Evolutionary conservation across 352 stramenopile species (phyloP), one percentile per base, ranked within the genome.

Genomic region (Vaucheria bursata): DNA sequence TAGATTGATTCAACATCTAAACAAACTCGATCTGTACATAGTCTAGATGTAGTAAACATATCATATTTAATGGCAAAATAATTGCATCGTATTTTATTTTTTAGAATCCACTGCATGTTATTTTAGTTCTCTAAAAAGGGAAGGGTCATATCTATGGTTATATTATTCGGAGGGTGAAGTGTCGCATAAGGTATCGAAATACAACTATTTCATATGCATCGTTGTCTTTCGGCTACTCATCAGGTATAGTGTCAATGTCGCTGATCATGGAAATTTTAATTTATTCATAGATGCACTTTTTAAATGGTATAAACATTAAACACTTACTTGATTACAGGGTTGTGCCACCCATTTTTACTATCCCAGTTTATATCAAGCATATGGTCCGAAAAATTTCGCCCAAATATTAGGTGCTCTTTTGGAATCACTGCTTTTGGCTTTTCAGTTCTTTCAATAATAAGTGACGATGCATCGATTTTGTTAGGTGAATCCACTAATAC

Each of bases 291-390:
- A 8, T n/a, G 29, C 8, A 8, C n/a, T n/a, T 65, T n/a, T 12
- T 71, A 71, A n/a, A n/a, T n/a, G n/a, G n/a, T n/a, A 71, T 37
- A 71, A 53, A 53, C 18, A 65, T 71, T 12, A 12, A 71, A 71
- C 12, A 6, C 12, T 40, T 25, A 73, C 67, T 59, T 73, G 67
- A 73, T 73, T 34, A 73, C 12, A 2, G 92, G 92, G 35, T 87
- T 86, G 65, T 88, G 75, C 92, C 92, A 97, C 35, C 92, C 91
- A n/a, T 34, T 80, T n/a, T 86, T 87, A 75, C 88, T 74, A 64
- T 93, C 86, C 89, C 89, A 97, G 84, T 97, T 90, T 36, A 96
- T 85, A 74, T 97, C 91, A 50, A 97, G 86, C 92, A 97, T 96
- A 88, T 97, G 92, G 82, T 97, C 92, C 31, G 91, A 92, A 85